Evolutionary conservation across 352 stramenopile species (phyloP).

Genomic region (Globisporangium apiculatum): DNA sequence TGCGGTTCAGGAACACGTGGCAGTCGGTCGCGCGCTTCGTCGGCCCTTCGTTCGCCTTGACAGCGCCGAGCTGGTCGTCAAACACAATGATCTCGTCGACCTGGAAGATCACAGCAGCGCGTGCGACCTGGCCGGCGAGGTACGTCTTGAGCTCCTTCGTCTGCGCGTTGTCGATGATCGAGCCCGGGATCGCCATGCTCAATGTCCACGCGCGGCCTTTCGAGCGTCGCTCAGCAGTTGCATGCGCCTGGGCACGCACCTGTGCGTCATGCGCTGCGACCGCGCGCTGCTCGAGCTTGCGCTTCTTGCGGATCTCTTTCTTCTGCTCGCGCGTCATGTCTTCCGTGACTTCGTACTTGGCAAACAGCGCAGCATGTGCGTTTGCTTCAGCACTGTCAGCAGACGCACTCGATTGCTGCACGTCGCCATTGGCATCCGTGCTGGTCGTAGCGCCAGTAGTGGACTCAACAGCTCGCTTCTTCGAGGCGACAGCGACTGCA

Average conservation of each 20-base stretch:
- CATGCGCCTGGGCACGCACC: conserved; percentile 25
- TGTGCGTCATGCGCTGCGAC: conserved; percentile 23
- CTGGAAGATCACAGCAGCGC: conserved; percentile 95
- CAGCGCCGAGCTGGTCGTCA: conserved; percentile 89
- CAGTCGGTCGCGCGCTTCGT: conserved; percentile 67
- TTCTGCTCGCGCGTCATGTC: conserved; percentile 53
- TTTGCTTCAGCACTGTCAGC: neutral
- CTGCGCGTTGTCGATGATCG: conserved; percentile 96
- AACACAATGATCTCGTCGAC: conserved; percentile 99
- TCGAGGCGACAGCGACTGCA: conserved; percentile 5
- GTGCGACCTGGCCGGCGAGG: conserved; percentile 93
- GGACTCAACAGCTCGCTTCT: conserved; percentile 13
- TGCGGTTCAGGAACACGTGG: conserved; percentile 81
- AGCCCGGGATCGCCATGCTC: conserved; percentile 95
- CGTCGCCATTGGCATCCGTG: conserved; percentile 1
- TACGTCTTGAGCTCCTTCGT: conserved; percentile 96
- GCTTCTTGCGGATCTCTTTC: conserved; percentile 64
- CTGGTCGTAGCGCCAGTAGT: neutral
- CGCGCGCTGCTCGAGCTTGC: conserved; percentile 51
- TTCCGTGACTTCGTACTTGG: conserved; percentile 16
- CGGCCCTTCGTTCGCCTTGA: conserved; percentile 27
- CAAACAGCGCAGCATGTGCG: conserved; percentile 6
- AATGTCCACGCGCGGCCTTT: conserved; percentile 88
- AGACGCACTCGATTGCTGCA: neutral
- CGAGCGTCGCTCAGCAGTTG: conserved; percentile 30